phyloP scores from a whole-genome alignment of 352 stramenopile genomes.

The Phytopythium litorale region DNA sequence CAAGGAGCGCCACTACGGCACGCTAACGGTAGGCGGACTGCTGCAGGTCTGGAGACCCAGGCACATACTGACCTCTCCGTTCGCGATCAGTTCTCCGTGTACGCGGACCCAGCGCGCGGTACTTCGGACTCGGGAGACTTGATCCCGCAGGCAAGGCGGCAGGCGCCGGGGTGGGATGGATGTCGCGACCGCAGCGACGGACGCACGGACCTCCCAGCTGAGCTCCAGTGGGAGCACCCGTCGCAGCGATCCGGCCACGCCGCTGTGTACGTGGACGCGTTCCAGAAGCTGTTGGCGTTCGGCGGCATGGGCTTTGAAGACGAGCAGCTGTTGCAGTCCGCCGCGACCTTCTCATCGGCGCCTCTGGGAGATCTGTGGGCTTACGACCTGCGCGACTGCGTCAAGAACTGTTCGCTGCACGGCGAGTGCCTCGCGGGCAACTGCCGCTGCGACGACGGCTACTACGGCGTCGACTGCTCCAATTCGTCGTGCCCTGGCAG shows the following conservation, averaged over 20 bases:
- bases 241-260: constrained; percentile 84
- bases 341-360: constrained; percentile 42
- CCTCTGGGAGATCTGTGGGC: constrained; percentile 90
- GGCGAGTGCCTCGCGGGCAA: constrained; percentile 91
- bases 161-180: constrained; percentile 94
- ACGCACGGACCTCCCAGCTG: constrained; percentile 43
- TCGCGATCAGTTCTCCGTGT: constrained; percentile 65
- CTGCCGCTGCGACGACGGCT: constrained; percentile 93
- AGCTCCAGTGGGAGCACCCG: constrained; percentile 83
- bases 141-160: constrained; percentile 85
- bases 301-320: constrained; percentile 80
- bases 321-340: constrained; percentile 57
- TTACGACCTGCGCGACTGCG: constrained; percentile 87
- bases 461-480: constrained; percentile 95
- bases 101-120: constrained; percentile 88
- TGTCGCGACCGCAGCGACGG: constrained; percentile 88
- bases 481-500: constrained; percentile 93
- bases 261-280: constrained; percentile 69
- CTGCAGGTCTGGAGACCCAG: not conserved
- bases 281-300: constrained; percentile 85
- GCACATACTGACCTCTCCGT: not conserved
- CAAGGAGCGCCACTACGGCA: constrained; percentile 72
- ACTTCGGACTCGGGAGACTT: constrained; percentile 59
- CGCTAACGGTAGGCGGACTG: constrained; percentile 36
- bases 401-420: constrained; percentile 92